phyloP scores from a whole-genome alignment of 2,329 filamentous ascomycete genomes.

The Fusarium brachygibbosum region DNA sequence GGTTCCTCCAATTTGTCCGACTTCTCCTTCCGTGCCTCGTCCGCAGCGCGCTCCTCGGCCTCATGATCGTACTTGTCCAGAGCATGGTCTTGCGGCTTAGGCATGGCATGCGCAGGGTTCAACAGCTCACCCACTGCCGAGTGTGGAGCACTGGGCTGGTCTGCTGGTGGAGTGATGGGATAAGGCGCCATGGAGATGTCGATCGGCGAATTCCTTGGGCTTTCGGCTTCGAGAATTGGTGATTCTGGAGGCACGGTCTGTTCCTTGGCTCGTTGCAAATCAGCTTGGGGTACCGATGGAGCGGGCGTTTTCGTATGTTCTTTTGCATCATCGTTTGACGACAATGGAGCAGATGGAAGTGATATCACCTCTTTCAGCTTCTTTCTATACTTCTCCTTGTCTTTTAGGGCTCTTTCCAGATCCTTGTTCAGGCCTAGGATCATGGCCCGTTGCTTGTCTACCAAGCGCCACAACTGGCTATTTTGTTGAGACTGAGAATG shows the following conservation, averaged over 20 bases:
- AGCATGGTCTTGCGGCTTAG: constrained; percentile 71
- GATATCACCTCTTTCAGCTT: constrained; percentile 83
- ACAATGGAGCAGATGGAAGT: constrained; percentile 52
- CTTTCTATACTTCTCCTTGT: constrained; percentile 93
- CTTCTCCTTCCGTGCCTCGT: constrained; percentile 61
- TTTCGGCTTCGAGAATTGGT: constrained; percentile 64
- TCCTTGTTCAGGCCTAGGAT: constrained; percentile 95
- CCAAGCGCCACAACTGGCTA: constrained; percentile 90
- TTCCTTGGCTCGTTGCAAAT: constrained; percentile 45
- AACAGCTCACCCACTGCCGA: constrained; percentile 66
- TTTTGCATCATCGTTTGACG: constrained; percentile 41
- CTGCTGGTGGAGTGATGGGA: constrained; percentile 73
- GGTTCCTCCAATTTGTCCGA: constrained; percentile 59
- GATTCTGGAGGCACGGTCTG: constrained; percentile 57
- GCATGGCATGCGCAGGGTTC: constrained; percentile 71
- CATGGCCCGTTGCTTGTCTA: constrained; percentile 96
- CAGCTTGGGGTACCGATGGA: constrained; percentile 41
- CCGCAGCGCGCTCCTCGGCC: constrained; percentile 63
- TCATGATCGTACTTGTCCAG: constrained; percentile 69
- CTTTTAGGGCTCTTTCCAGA: constrained; percentile 88
- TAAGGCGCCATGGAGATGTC: constrained; percentile 72
- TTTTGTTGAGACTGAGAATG: constrained; percentile 90
- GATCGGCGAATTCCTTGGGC: constrained; percentile 69
- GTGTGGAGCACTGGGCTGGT: constrained; percentile 58
- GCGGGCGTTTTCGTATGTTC: constrained; percentile 20